Evolutionary conservation across 352 stramenopile genomes (phyloP), one percentile per base, ranked within the genome.

Genomic region (Globisporangium uncinulatum): DNA sequence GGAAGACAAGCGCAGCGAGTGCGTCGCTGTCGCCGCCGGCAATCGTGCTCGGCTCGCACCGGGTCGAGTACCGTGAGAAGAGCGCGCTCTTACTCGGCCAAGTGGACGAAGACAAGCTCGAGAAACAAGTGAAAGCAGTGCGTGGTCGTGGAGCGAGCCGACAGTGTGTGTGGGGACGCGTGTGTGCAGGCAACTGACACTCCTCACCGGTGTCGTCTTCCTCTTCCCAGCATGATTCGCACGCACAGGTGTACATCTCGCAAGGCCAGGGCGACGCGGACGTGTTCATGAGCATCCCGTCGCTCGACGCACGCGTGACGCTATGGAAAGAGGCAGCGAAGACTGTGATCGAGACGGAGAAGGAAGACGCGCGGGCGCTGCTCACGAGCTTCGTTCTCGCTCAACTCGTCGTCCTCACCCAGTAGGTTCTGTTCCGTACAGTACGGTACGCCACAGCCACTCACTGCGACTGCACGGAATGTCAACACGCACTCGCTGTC

Each of bases 201-300:
- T 29, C 24, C 24, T 13, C 7, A n/a, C 42, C 7, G 15, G n/a
- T 63, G 6, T 47, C 39, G 31, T 37, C 17, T 19, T 42, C 8
- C 15, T 51, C 29, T 53, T 13, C 5, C 37, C 54, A 93, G 83
- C 74, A 92, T 42, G 76, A 92, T 36, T 61, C 70, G 14, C 69
- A 83, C 43, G 72, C 81, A 2, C 77, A 89, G 43, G 79, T 91
- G 17, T 91, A 90, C 54, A 78, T 90, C 55, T 90, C 83, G n/a
- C 79, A 89, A 55, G 81, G 81, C 0, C 83, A 86, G 31, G 74
- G 82, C 55, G 82, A 87, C 50, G 79, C 80, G 4, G 83, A 93
- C 17, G 80, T 88, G 34, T 86, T 91, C 57, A 83, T 93, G 66
- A 93, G 76, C 51, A 91, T 93, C 45, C 83, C 83, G 32, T 81